Conservation (phyloP, 805 yeast genomes). For the Wickerhamomyces pijperi region DNA sequence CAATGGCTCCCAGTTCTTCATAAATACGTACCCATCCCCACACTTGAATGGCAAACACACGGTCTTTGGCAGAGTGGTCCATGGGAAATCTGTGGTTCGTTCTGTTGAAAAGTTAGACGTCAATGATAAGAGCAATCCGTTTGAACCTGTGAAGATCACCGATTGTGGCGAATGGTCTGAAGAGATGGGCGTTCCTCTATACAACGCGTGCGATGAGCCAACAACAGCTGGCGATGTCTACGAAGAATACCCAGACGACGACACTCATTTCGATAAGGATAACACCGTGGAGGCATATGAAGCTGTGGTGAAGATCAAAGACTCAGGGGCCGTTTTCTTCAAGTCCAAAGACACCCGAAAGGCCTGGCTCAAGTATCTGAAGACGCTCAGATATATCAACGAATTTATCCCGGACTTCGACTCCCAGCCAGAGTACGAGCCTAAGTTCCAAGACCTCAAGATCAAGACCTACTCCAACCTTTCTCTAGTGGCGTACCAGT, state of each 20-base stretch:
- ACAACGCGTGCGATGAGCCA: conserved; percentile 47
- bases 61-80: conserved; percentile 60
- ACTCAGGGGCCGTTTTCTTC: conserved; percentile 52
- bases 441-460: conserved; percentile 36
- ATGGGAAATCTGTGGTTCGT: conserved; percentile 61
- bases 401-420: conserved; percentile 65
- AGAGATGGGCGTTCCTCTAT: conserved; percentile 42
- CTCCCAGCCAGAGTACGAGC: conserved; percentile 38
- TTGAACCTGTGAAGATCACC: conserved; percentile 32
- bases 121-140: conserved; percentile 32
- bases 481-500: conserved; percentile 41
- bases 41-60: conserved; percentile 71
- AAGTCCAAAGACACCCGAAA: conserved; percentile 38
- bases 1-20: conserved; percentile 61
- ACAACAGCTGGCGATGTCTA: conserved; percentile 56
- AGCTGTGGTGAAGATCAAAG: conserved; percentile 48
- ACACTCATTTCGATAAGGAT: conserved; percentile 44
- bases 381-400: conserved; percentile 57
- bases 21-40: conserved; percentile 56
- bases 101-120: conserved; percentile 44
- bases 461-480: conserved; percentile 36
- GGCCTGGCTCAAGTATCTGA: conserved; percentile 52
- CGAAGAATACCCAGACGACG: conserved; percentile 76
- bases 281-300: conserved; percentile 38
- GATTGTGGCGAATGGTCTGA: conserved; percentile 57